phyloP scores from a whole-genome alignment of 805 yeast genomes.

The Ogataea thermomethanolica region DNA sequence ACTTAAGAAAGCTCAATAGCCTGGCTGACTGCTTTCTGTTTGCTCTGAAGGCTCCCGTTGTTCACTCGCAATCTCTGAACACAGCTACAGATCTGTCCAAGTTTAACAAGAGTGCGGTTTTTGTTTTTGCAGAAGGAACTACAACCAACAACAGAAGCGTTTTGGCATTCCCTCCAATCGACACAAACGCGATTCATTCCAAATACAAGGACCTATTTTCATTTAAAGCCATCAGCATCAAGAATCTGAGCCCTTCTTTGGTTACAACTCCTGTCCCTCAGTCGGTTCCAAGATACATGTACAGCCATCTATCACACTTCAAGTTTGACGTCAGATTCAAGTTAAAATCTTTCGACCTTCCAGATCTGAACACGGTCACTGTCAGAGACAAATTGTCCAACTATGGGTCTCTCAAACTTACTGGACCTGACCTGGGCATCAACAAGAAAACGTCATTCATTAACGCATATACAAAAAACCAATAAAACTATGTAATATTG shows the following conservation, averaged over 20 bases:
- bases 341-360: slow-evolving; percentile 23
- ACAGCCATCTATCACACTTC: slow-evolving; percentile 9
- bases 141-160: slow-evolving; percentile 79
- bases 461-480: slow-evolving; percentile 12
- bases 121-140: slow-evolving; percentile 75
- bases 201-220: slow-evolving; percentile 16
- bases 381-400: slow-evolving; percentile 33
- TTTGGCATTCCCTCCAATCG: slow-evolving; percentile 48
- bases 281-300: slow-evolving; percentile 12
- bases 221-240: slow-evolving; percentile 38
- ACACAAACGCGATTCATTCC: slow-evolving; percentile 10
- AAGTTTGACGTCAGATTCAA: slow-evolving; percentile 18
- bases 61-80: not conserved
- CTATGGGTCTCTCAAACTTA: slow-evolving; percentile 47
- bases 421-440: slow-evolving; percentile 43
- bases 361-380: slow-evolving; percentile 8
- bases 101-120: slow-evolving; percentile 42
- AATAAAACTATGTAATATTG: slow-evolving; percentile 1
- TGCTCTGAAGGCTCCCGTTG: slow-evolving; percentile 17
- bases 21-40: slow-evolving; percentile 14
- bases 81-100: slow-evolving; percentile 21
- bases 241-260: slow-evolving; percentile 35
- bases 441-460: slow-evolving; percentile 44
- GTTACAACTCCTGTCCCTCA: slow-evolving; percentile 35
- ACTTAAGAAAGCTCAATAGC: slow-evolving; percentile 12